A percentile compares a stretch with the other conserved stretches of the same genome.
phyloP scores from a whole-genome alignment of 805 yeast species.

The Scheffersomyces amazonensis region DNA sequence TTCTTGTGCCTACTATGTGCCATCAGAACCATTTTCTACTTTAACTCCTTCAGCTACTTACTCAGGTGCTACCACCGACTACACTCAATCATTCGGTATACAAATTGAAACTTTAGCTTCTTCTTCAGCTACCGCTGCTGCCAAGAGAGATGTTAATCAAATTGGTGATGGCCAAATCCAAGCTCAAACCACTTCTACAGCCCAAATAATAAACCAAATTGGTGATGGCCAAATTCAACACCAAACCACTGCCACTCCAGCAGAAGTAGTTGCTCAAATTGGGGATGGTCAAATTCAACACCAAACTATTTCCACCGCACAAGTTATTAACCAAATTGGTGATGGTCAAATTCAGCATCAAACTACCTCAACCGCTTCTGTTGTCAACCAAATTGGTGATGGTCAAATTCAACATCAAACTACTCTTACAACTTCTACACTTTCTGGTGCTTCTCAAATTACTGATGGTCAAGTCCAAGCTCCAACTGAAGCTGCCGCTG shows the following conservation, averaged over 20 bases:
- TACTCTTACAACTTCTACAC: slow-evolving; percentile 15
- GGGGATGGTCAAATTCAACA: slow-evolving; percentile 45
- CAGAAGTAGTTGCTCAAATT: slow-evolving; percentile 30
- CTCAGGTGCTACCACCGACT: slow-evolving; percentile 56
- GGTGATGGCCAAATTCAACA: slow-evolving; percentile 46
- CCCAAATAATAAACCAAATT: slow-evolving; percentile 33
- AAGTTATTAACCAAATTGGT: slow-evolving; percentile 25
- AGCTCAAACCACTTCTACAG: slow-evolving; percentile 29
- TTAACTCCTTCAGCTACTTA: slow-evolving; percentile 62
- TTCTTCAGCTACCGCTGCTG: slow-evolving; percentile 21
- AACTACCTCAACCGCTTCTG: slow-evolving; percentile 20
- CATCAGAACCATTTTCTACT: slow-evolving; percentile 68
- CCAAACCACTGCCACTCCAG: slow-evolving; percentile 36
- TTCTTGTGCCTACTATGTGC: slow-evolving; percentile 60
- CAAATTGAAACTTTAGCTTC: slow-evolving; percentile 52
- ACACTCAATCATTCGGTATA: slow-evolving; percentile 61
- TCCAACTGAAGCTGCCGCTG: slow-evolving; percentile 18
- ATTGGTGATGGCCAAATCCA: slow-evolving; percentile 45
- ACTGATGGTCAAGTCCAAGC: slow-evolving; percentile 26
- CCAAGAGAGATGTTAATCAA: slow-evolving; percentile 45
- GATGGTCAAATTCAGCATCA: slow-evolving; percentile 31
- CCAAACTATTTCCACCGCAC: slow-evolving; percentile 31
- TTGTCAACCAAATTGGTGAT: slow-evolving; percentile 31
- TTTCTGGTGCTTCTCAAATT: slow-evolving; percentile 21
- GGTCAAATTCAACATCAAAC: slow-evolving; percentile 35